Conservation (phyloP, 768 basidiomycete genomes). For the Phaffia tasmanica region DNA sequence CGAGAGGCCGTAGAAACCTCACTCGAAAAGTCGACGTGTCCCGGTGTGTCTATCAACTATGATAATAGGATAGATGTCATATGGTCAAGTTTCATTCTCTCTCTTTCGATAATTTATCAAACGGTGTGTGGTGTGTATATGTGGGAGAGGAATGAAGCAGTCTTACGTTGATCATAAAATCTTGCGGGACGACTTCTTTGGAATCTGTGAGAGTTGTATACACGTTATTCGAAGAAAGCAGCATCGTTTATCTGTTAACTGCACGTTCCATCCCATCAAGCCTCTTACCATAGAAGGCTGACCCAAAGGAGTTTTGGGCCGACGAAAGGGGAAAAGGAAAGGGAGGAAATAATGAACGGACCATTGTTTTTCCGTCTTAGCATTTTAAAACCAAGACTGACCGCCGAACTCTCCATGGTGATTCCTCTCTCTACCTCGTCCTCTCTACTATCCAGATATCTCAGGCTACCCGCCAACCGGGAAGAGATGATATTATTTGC, state of each 20-base stretch:
- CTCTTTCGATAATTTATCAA: too few species aligned
- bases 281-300: neutral
- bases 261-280: too few species aligned
- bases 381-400: slow-evolving; percentile 28
- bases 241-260: too few species aligned
- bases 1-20: slow-evolving; percentile 92
- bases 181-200: slow-evolving; percentile 21
- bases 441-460: slow-evolving; percentile 88
- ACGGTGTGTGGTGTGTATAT: neutral
- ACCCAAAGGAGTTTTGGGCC: too few species aligned
- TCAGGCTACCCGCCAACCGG: slow-evolving; percentile 87
- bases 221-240: neutral
- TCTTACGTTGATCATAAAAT: slow-evolving; percentile 27
- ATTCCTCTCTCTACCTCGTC: slow-evolving; percentile 97
- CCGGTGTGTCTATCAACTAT: slow-evolving; percentile 87
- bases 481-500: slow-evolving; percentile 96
- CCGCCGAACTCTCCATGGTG: slow-evolving; percentile 96
- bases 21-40: slow-evolving; percentile 95
- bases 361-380: slow-evolving; percentile 30
- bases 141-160: neutral
- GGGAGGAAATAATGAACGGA: slow-evolving; percentile 15
- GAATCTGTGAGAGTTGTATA: neutral
- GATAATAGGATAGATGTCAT: neutral
- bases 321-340: neutral
- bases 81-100: neutral